These are phyloP conservation scores for Calamus simplicifolius DNA, from an alignment of 176 grass and related monocot species.

Conservation along the genomic window DNA sequence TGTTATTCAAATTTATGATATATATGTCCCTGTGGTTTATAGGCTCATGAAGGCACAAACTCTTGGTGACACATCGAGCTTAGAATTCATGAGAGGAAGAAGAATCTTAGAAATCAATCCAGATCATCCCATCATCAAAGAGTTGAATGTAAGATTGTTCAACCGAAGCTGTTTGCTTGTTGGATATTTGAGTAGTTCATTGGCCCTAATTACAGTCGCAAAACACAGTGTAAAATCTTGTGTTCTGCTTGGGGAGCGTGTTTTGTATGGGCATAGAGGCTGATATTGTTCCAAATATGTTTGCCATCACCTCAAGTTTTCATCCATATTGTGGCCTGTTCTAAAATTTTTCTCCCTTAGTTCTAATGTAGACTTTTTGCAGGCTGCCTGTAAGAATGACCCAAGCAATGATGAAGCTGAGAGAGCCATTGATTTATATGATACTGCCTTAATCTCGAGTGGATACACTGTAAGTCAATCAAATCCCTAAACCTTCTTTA, in stretches of 20 bases:
- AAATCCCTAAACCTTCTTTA: no score
- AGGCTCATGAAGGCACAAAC: constrained; percentile 33
- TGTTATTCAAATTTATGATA: constrained; percentile 7
- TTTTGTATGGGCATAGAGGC: no score
- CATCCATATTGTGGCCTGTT: no score
- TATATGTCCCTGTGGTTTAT: constrained; percentile 1
- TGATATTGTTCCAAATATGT: no score
- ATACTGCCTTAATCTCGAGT: constrained; percentile 93
- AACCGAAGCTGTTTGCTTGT: no score
- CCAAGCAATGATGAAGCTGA: constrained; percentile 74
- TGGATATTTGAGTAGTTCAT: no score
- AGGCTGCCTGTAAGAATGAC: constrained; percentile 98
- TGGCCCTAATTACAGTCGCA: no score
- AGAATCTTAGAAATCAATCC: background rate
- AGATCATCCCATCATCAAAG: background rate
- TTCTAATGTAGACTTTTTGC: background rate
- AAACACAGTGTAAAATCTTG: no score
- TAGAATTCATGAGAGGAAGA: background rate
- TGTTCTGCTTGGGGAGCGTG: no score
- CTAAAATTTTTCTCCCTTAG: no score
- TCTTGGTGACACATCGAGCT: background rate
- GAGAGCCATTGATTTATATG: constrained; percentile 79
- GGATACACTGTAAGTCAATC: constrained; percentile 69
- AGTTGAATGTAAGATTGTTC: background rate
- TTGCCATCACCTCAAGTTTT: no score